Percentiles rank a stretch among this genome's conserved stretches.
These are phyloP conservation scores for Syncephalis plumigaleata DNA, from an alignment of 371 early-diverging fungal genomes.

Conservation along the genomic window DNA sequence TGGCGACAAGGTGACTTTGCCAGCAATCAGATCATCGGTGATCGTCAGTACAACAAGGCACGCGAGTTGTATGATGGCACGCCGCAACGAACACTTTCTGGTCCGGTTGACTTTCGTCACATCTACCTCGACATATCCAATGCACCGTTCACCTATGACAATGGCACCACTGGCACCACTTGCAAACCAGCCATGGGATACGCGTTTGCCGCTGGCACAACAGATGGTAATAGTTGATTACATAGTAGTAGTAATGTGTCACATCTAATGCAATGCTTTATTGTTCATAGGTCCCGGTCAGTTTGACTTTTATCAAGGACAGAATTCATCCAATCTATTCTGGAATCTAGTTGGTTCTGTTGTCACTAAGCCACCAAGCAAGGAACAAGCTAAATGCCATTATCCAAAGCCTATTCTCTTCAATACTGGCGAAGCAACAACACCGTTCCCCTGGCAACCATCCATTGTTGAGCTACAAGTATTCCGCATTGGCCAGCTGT, in stretches of 20 bases:
- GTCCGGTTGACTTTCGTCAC: constrained; percentile 17
- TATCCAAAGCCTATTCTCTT: constrained; percentile 37
- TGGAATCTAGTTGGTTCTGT: constrained; percentile 23
- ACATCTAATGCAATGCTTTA: neutral
- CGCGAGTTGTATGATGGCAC: constrained; percentile 10
- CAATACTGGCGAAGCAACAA: constrained; percentile 31
- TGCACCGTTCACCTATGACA: constrained; percentile 7
- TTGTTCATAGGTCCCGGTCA: constrained; percentile 10
- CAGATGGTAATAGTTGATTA: constrained; percentile 17
- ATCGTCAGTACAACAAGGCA: constrained; percentile 20
- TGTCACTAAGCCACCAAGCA: constrained; percentile 9
- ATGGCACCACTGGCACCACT: constrained; percentile 9
- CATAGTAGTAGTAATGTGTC: neutral
- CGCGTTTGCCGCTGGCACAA: constrained; percentile 38
- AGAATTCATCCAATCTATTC: constrained; percentile 12
- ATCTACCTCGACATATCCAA: constrained; percentile 25
- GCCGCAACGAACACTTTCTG: constrained; percentile 4
- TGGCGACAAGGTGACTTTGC: constrained; percentile 17
- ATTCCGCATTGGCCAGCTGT: constrained; percentile 25
- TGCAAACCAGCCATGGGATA: constrained; percentile 25
- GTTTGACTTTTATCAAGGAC: constrained; percentile 18
- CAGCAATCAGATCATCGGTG: constrained; percentile 37
- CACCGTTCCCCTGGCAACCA: constrained; percentile 34
- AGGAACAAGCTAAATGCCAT: constrained; percentile 27
- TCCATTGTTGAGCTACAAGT: constrained; percentile 29